These are phyloP conservation scores for Metarhizium anisopliae DNA, from an alignment of 2,329 filamentous ascomycete species.

Conservation along the genomic window DNA sequence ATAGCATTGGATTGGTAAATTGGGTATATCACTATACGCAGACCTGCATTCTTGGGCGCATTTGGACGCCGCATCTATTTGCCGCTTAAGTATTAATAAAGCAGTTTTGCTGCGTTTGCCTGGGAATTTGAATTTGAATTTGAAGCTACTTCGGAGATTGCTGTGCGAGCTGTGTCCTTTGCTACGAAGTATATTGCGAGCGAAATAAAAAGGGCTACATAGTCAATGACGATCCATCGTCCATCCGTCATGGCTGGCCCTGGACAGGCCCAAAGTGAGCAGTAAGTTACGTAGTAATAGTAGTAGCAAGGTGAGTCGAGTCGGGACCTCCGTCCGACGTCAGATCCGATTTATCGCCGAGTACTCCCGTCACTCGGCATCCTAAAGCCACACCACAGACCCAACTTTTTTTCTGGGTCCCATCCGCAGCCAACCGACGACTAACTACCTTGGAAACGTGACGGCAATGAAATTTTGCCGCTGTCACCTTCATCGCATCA, in stretches of 20 bases:
- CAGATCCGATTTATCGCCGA: constrained; percentile 15
- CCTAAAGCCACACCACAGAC: neutral
- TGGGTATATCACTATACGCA: neutral
- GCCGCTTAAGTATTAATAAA: neutral
- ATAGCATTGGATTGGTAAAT: neutral
- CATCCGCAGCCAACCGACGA: neutral
- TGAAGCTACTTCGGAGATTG: too few species aligned
- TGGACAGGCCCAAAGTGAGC: too few species aligned
- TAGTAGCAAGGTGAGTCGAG: neutral
- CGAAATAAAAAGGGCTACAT: too few species aligned
- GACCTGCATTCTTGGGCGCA: neutral
- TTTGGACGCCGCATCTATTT: neutral
- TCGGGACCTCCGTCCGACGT: neutral
- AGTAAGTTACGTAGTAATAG: neutral
- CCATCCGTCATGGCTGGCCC: too few species aligned
- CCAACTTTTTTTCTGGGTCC: neutral
- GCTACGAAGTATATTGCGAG: too few species aligned
- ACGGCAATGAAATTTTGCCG: neutral
- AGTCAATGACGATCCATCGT: too few species aligned
- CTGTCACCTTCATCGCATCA: neutral
- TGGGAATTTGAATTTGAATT: too few species aligned
- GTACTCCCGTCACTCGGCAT: neutral
- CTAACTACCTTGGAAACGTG: neutral
- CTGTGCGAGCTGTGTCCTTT: too few species aligned
- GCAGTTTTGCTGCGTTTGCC: neutral